Conservation (phyloP, 179 eudicot genomes). For the Spinacia oleracea region DNA sequence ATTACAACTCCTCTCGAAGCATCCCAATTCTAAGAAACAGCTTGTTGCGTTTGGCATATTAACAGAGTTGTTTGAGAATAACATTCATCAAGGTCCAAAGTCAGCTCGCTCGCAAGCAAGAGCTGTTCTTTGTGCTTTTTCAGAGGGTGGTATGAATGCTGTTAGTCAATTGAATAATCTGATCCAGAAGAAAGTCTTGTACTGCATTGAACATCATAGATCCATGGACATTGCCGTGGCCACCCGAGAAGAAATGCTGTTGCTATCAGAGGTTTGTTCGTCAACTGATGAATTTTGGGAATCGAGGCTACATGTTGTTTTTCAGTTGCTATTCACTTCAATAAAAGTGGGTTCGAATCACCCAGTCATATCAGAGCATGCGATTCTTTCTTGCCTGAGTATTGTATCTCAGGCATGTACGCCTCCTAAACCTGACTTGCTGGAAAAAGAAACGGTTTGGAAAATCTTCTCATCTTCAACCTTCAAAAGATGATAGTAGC, state of each 20-base stretch:
- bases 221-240: slow-evolving; percentile 98
- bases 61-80: slow-evolving; percentile 95
- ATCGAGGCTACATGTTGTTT: slow-evolving; percentile 90
- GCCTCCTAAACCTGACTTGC: slow-evolving; percentile 91
- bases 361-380: slow-evolving; percentile 98
- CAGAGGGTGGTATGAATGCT: slow-evolving; percentile 89
- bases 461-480: slow-evolving; percentile 44
- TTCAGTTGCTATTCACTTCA: slow-evolving; percentile 90
- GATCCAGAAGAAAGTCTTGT: slow-evolving; percentile 89
- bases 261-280: slow-evolving; percentile 95
- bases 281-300: slow-evolving; percentile 99
- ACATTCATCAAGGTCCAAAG: slow-evolving; percentile 98
- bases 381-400: slow-evolving; percentile 96
- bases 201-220: slow-evolving; percentile 98
- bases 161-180: slow-evolving; percentile 85
- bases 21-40: slow-evolving; percentile 85
- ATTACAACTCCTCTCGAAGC: slow-evolving; percentile 87
- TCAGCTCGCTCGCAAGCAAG: slow-evolving; percentile 97
- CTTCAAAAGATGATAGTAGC: slow-evolving; percentile 53
- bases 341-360: slow-evolving; percentile 93
- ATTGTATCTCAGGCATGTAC: slow-evolving; percentile 98
- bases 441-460: slow-evolving; percentile 68
- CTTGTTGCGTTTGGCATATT: slow-evolving; percentile 90
- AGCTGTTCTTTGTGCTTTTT: slow-evolving; percentile 96
- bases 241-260: slow-evolving; percentile 87